Evolutionary conservation across 345 rosid species (phyloP).

Genomic region (Anastatica hierochuntica): DNA sequence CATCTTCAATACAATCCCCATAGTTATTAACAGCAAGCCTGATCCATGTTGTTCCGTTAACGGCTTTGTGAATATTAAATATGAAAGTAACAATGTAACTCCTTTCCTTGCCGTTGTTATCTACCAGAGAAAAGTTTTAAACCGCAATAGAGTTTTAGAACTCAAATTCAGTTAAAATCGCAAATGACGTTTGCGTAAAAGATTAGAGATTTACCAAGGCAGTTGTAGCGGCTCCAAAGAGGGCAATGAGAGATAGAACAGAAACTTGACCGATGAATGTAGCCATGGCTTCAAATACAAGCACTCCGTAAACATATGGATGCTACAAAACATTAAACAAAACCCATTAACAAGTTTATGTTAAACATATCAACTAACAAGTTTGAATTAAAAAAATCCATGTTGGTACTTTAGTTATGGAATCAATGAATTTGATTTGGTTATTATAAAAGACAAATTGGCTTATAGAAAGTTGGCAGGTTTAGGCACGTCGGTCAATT

Average conservation of each 20-base stretch:
- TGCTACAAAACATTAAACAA: slow-evolving; percentile 44
- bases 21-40: slow-evolving; percentile 56
- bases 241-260: slow-evolving; percentile 81
- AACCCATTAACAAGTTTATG: background rate
- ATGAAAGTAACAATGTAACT: slow-evolving; percentile 67
- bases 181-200: background rate
- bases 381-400: background rate
- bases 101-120: slow-evolving; percentile 35
- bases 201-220: slow-evolving; percentile 54
- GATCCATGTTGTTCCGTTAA: slow-evolving; percentile 72
- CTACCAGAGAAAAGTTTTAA: slow-evolving; percentile 13
- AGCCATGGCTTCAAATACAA: slow-evolving; percentile 91
- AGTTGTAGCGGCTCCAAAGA: slow-evolving; percentile 93
- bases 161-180: background rate
- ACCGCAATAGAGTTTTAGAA: too few relatives aligned
- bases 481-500: slow-evolving; percentile 26
- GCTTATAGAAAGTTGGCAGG: slow-evolving; percentile 19
- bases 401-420: slow-evolving; percentile 14
- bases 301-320: slow-evolving; percentile 81
- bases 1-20: slow-evolving; percentile 67
- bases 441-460: background rate
- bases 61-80: slow-evolving; percentile 83
- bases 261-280: slow-evolving; percentile 93
- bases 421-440: background rate
- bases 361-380: background rate